Evolutionary conservation across 805 yeast species (phyloP), one percentile per base, ranked within the genome.

Genomic region (Kodamaea neixiangensis): DNA sequence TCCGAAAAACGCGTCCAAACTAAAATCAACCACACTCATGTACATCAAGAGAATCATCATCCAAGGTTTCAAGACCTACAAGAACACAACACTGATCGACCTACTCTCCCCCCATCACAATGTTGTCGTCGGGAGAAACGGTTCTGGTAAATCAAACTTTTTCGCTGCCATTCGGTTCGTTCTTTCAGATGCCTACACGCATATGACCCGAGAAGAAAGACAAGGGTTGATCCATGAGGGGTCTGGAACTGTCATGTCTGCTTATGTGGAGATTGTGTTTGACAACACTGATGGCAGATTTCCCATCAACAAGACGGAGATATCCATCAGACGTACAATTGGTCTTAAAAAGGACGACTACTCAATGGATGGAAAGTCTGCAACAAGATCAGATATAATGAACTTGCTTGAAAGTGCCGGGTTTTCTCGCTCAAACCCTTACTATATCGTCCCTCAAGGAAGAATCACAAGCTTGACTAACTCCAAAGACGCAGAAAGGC

Each of bases 371-470:
- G 85, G 86, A 44, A 86, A 82, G 60, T 78, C 89, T 11, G 87
- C 93, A 3, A 85, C 93, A 1, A 80, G 91, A 59, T 76, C 87
- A 2, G 97, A 91, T 63, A 78, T 92, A 13, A 83, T 85, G 82
- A 87, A 88, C 55, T 70, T 89, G 55, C 73, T 92, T 34, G 97
- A 93, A 65, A 85, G 89, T 61, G 96, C 97, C 0, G 99, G 99
- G 0, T 90, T 94, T 62, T 87, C 96, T 0, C 79, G 87, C 54
- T 83, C 90, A 5, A 92, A 91, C 56, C 97, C 97, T 0, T 93
- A 92, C 67, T 93, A 93, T 65, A 93, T 94, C 58, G 98, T 94
- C 4, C 98, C 99, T 0, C 99, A 94, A 68, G 99, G 99, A 17
- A 78, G 89, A 59, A 89, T 94, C 59, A 87, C 97, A 0, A 78